Evolutionary conservation across 2,329 filamentous ascomycete species (phyloP), one percentile per base, ranked within the genome.

Genomic region (Emmonsiellopsis sp.): DNA sequence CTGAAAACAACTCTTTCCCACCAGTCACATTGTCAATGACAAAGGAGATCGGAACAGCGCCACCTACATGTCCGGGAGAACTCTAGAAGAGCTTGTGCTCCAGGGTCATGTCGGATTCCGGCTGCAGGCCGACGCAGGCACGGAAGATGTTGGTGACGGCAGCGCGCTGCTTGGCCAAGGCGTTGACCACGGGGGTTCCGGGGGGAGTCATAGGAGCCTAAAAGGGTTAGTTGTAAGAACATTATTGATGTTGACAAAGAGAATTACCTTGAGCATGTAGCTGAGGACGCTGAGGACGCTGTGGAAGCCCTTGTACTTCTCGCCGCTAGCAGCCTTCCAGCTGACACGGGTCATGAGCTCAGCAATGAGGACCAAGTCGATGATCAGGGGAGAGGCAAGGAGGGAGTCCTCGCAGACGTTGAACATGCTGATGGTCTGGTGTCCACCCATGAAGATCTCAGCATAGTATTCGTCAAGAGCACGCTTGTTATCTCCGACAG

Each of bases 331-430:
- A 43, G 80, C 73, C 76, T 86, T 90, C 92, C 93, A 98, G 75
- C 88, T 84, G 69, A 98, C 91, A 67, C 93, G 90, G 55, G 93
- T 97, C 91, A 98, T 96, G 79, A 98, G 88, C 80, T 98, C 93
- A 37, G 93, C 82, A 61, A 97, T 79, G 56, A 98, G 71, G 49
- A 96, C 90, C 56, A 98, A 79, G 70, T 98, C 93, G 66, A 98
- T 95, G 79, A 98, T 98, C 67, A 98, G 77, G 36, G 93, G 93
- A 49, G 92, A 94, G 9, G 93, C 93, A 61, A 98, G 80, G 51
- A 98, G 85, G 44, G 93, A 97, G 75, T 98, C 93, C 76, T 98
- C 93, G 77, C 93, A 98, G 63, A 97, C 91, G 72, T 98, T 98
- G 84, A 95, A 96, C 71, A 98, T 80, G 65, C 86, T 92, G 63